phyloP scores from a whole-genome alignment of 805 yeast genomes.

The Ogataea trehaloabstinens region DNA sequence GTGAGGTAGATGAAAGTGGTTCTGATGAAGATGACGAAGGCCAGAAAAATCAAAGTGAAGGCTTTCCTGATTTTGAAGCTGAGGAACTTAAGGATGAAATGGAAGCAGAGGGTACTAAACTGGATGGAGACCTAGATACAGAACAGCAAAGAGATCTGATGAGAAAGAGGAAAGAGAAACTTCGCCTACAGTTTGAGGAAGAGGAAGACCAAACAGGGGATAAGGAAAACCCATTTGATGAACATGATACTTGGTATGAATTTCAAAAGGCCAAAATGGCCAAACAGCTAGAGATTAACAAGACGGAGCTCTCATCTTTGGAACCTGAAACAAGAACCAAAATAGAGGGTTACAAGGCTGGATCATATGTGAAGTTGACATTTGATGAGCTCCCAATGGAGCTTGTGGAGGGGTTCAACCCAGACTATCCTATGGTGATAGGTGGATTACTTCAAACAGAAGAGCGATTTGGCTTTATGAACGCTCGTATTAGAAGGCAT shows the following conservation, averaged over 20 bases:
- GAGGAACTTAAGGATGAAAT: slow-evolving; percentile 44
- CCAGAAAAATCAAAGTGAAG: slow-evolving; percentile 36
- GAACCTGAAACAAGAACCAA: slow-evolving; percentile 72
- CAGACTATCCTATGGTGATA: slow-evolving; percentile 77
- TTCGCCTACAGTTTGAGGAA: slow-evolving; percentile 86
- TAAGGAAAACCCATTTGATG: slow-evolving; percentile 55
- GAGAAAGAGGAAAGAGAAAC: slow-evolving; percentile 85
- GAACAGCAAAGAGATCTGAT: slow-evolving; percentile 78
- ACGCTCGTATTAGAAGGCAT: slow-evolving; percentile 93
- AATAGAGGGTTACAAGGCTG: slow-evolving; percentile 91
- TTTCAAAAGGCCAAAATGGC: slow-evolving; percentile 96
- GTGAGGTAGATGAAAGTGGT: slow-evolving; percentile 37
- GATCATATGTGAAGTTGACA: slow-evolving; percentile 88
- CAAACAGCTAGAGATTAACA: slow-evolving; percentile 91
- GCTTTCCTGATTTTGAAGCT: slow-evolving; percentile 54
- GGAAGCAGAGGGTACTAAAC: slow-evolving; percentile 40
- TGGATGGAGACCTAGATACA: slow-evolving; percentile 47
- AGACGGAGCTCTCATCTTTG: slow-evolving; percentile 70
- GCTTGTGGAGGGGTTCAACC: slow-evolving; percentile 81
- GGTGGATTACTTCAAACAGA: slow-evolving; percentile 93
- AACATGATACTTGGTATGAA: slow-evolving; percentile 97
- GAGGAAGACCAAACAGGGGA: slow-evolving; percentile 74
- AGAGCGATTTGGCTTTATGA: slow-evolving; percentile 87
- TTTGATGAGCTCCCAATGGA: slow-evolving; percentile 86
- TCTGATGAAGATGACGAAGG: slow-evolving; percentile 29